These are phyloP conservation scores for Xylariales sp. DNA, from an alignment of 2,329 filamentous ascomycete genomes.

Conservation along the genomic window DNA sequence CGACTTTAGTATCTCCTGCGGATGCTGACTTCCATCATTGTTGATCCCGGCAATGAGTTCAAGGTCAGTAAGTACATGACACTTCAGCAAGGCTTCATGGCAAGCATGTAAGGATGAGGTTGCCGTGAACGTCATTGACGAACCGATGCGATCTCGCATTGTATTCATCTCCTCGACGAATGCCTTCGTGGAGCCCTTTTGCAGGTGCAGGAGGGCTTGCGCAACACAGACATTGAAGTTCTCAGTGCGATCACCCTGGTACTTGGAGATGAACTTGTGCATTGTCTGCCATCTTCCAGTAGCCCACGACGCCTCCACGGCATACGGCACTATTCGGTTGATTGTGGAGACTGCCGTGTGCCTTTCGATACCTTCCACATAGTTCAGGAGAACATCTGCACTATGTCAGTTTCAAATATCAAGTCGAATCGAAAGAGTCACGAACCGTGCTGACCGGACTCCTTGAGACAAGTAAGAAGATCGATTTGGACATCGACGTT, in stretches of 20 bases:
- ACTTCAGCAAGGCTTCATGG: slow-evolving; percentile 77
- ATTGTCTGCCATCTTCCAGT: slow-evolving; percentile 77
- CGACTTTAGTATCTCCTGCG: slow-evolving; percentile 43
- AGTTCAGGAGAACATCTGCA: slow-evolving; percentile 76
- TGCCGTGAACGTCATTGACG: slow-evolving; percentile 68
- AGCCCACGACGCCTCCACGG: slow-evolving; percentile 88
- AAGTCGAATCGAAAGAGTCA: not conserved
- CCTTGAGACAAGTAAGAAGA: slow-evolving; percentile 80
- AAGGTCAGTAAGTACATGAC: slow-evolving; percentile 84
- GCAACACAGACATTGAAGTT: slow-evolving; percentile 85
- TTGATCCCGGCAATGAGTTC: slow-evolving; percentile 63
- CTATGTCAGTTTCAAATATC: not conserved
- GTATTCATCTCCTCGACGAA: slow-evolving; percentile 56
- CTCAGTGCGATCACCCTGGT: slow-evolving; percentile 45
- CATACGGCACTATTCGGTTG: slow-evolving; percentile 71
- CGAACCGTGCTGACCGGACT: slow-evolving; percentile 87
- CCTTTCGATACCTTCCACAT: slow-evolving; percentile 68
- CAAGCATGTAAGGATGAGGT: slow-evolving; percentile 79
- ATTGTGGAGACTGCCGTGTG: slow-evolving; percentile 46
- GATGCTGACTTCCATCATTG: slow-evolving; percentile 33
- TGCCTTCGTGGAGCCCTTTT: slow-evolving; percentile 40
- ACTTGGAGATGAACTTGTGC: slow-evolving; percentile 57
- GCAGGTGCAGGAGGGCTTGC: slow-evolving; percentile 57
- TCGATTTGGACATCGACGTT: slow-evolving; percentile 76
- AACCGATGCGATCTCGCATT: slow-evolving; percentile 66